Base-by-base conservation (phyloP, 257 asterid species). In the Solanum raphanifolium region DNA sequence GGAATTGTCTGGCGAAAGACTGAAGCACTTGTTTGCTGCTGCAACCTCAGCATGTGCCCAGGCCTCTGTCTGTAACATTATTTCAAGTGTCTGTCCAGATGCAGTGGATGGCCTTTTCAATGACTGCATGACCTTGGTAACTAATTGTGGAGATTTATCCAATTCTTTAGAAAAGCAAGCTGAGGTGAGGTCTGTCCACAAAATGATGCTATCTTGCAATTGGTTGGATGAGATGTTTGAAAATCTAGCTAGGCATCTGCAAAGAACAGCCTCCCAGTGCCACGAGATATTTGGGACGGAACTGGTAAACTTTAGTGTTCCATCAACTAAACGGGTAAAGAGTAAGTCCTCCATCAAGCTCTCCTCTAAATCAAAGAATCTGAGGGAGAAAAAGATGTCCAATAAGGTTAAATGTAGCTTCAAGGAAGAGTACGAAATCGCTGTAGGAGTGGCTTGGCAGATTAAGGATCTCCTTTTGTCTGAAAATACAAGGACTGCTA, bases 381-480 rank as follows among this genome's bases (percentile, higher is more conserved):
- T 72, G 83, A 90, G 83, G 21, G 81, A 90, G 83, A 92, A 89
- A 92, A 92, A 87, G 84, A 86, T 92, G 84, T 83, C 90, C 46
- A 87, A 66, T 46, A 68, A 82, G 73, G 65, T 55, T 31, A 86
- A 89, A 88, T 83, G 85, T 71, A 88, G 83, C 15, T 93, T 94
- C 87, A 83, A 90, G 39, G 91, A 90, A 90, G 98, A 94, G 88
- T 95, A 93, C 91, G 94, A 92, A 52, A 75, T 94, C 87, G 94
- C 97, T 34, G 91, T 90, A 62, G 99, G 98, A 91, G 91, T 96
- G 87, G 93, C 99, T 87, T 96, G 99, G 99, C 99, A 96, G 93
- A 92, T 97, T 87, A 94, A 92, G 92, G 99, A 97, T 81, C 86
- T 97, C 55, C 98, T 97, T 89, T 88, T 92, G 85, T 92, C 93